Evolutionary conservation across 202 grass and related monocot genomes (phyloP).

Genomic region (Thinopyrum obtusiflorum): DNA sequence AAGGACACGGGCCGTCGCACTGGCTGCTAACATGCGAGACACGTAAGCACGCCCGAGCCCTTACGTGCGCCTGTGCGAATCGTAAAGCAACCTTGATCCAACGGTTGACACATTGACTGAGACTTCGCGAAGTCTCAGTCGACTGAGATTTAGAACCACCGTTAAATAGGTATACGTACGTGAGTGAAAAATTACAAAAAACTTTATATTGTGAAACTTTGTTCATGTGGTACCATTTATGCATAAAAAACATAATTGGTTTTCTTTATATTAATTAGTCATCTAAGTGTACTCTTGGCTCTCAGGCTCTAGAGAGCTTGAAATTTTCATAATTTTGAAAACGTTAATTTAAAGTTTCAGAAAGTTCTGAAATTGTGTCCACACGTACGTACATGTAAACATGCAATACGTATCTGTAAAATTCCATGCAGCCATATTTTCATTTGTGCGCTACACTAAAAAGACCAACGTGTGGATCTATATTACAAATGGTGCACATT

Average conservation of each 20-base stretch:
- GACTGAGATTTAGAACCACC: too few relatives aligned
- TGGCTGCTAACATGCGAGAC: too few relatives aligned
- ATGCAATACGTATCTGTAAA: neutral
- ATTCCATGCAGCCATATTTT: neutral
- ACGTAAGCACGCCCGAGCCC: too few relatives aligned
- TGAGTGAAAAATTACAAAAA: neutral
- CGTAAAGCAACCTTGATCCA: too few relatives aligned
- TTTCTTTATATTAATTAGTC: neutral
- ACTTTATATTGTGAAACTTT: neutral
- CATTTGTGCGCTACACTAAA: neutral
- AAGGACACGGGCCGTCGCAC: too few relatives aligned
- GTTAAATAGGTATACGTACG: too few relatives aligned
- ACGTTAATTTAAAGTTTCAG: neutral
- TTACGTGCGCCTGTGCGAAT: too few relatives aligned
- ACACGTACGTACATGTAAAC: neutral
- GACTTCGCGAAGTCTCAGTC: too few relatives aligned
- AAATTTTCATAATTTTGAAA: neutral
- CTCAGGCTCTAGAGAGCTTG: neutral
- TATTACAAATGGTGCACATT: neutral
- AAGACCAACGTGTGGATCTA: too few relatives aligned
- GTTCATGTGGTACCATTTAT: neutral
- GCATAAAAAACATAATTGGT: neutral
- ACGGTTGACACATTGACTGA: too few relatives aligned
- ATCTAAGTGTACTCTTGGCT: neutral
- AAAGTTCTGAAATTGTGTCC: neutral